Evolutionary conservation across 139 green algal species (phyloP).

Genomic region (Picochlorum sp.): DNA sequence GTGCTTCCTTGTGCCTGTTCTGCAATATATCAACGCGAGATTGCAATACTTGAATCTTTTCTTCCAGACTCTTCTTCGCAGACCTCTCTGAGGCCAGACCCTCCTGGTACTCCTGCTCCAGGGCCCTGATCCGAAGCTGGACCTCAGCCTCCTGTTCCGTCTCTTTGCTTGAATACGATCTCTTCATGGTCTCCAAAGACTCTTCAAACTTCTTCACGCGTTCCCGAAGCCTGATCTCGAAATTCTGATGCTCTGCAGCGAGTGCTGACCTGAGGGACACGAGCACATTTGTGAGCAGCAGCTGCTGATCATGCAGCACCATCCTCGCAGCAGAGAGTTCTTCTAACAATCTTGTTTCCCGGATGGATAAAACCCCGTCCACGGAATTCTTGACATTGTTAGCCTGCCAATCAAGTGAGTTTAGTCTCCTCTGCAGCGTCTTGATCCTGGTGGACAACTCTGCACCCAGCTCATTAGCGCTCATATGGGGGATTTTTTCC

Average conservation of each 20-base stretch:
- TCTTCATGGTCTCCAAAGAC: too few species aligned
- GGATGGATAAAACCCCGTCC: not conserved
- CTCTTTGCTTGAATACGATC: too few species aligned
- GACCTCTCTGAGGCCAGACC: too few species aligned
- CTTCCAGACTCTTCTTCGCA: too few species aligned
- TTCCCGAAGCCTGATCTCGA: not conserved
- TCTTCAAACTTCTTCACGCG: not conserved
- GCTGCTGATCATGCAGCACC: not conserved
- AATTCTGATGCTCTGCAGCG: not conserved
- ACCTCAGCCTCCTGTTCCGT: too few species aligned
- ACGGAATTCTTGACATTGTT: not conserved
- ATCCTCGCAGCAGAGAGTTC: not conserved
- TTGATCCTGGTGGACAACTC: constrained; percentile 10
- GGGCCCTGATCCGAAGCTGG: too few species aligned
- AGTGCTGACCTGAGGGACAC: not conserved
- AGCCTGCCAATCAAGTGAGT: constrained; percentile 1
- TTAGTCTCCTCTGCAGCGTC: constrained; percentile 13
- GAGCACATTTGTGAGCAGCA: not conserved
- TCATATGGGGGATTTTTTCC: constrained; percentile 15
- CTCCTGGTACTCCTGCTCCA: too few species aligned
- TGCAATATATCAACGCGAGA: too few species aligned
- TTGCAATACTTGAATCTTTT: too few species aligned
- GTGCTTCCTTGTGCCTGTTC: not conserved
- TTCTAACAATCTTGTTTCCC: not conserved
- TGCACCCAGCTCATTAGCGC: constrained; percentile 19